Evolutionary conservation across 2,329 filamentous ascomycete genomes (phyloP).

Genomic region (Colletotrichum destructivum): DNA sequence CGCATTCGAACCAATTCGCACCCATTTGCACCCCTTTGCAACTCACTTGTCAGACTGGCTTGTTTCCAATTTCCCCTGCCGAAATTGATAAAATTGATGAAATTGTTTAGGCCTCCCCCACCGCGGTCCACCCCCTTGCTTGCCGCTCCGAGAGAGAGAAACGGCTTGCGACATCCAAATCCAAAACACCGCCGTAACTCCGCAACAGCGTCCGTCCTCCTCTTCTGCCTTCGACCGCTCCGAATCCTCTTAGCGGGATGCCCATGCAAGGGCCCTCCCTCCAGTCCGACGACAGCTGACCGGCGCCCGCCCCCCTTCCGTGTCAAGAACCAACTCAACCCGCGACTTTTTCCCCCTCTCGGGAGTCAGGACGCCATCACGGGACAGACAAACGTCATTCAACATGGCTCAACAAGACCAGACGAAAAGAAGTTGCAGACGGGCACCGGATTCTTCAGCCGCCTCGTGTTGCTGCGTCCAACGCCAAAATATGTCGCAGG

Average conservation of each 20-base stretch:
- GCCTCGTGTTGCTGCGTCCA: constrained; percentile 1
- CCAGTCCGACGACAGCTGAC: constrained; percentile 33
- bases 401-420: not conserved
- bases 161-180: constrained; percentile 2
- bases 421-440: not conserved
- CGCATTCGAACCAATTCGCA: not conserved
- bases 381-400: not conserved
- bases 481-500: not conserved
- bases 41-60: constrained; percentile 1
- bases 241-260: constrained; percentile 15
- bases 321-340: constrained; percentile 3
- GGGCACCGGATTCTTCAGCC: not conserved
- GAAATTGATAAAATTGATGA: constrained; percentile 32
- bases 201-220: not conserved
- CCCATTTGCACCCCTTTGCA: no score
- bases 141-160: not conserved
- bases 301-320: constrained; percentile 4
- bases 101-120: constrained; percentile 27
- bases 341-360: constrained; percentile 18
- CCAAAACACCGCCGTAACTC: constrained; percentile 21
- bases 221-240: not conserved
- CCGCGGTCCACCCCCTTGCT: constrained; percentile 14
- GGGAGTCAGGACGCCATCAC: not conserved
- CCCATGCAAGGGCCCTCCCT: constrained; percentile 29
- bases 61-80: constrained; percentile 34